Conservation (phyloP, 495 filamentous ascomycete species). For the Penicillium maclennaniae region DNA sequence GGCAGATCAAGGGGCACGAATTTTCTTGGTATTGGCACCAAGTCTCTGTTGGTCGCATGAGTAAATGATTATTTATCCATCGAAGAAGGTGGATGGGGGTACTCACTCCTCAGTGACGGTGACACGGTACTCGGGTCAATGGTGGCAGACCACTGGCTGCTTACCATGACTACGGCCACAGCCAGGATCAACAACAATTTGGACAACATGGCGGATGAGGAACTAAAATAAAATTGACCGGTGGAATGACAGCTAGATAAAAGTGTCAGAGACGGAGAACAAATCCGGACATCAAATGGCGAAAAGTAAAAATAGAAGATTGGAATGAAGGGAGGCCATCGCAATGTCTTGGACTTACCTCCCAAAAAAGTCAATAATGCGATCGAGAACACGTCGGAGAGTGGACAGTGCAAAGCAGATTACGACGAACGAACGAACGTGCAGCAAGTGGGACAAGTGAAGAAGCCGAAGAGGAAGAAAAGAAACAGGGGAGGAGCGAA, state of each 20-base stretch:
- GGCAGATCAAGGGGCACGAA: constrained; percentile 74
- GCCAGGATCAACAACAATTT: constrained; percentile 28
- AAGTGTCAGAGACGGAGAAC: not conserved
- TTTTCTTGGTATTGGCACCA: constrained; percentile 70
- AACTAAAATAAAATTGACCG: not conserved
- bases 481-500: constrained; percentile 5
- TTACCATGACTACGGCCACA: constrained; percentile 31
- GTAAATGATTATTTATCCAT: constrained; percentile 5
- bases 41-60: constrained; percentile 36
- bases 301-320: constrained; percentile 6
- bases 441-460: constrained; percentile 7
- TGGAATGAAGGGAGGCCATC: constrained; percentile 20
- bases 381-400: not conserved
- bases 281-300: not conserved
- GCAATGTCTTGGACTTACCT: constrained; percentile 13
- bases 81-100: not conserved
- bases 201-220: constrained; percentile 23
- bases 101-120: constrained; percentile 42
- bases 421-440: constrained; percentile 5
- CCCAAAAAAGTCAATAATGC: constrained; percentile 3
- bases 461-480: constrained; percentile 12
- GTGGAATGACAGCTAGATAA: not conserved
- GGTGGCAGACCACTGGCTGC: constrained; percentile 33
- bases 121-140: constrained; percentile 61
- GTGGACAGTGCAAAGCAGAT: not conserved